Base-by-base conservation (phyloP, 2,329 filamentous ascomycete genomes). In the Aspergillus costaricaensis region DNA sequence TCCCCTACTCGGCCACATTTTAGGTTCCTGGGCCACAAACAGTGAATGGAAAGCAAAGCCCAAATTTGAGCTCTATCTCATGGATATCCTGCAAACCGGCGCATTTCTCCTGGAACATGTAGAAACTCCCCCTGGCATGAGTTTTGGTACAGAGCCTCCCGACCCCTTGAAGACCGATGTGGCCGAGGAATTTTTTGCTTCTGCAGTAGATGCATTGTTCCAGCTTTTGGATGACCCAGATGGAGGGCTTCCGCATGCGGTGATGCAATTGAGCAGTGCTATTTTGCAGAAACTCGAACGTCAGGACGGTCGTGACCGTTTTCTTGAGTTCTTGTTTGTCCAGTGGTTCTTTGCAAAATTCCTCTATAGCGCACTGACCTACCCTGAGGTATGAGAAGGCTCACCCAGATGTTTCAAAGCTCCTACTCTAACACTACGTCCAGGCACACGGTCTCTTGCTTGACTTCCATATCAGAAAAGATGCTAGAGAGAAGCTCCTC, bases 301-400 rank as follows among this genome's bases (percentile, higher is more conserved):
- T 65, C 83, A 83, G 65, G 88, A 89, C 66, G 86, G 86, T 65
- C 87, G 91, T 63, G 88, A 90, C 66, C 87, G 86, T 67, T 92
- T 92, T 41, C 87, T 92, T 63, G 88, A 88, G 67, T 96, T 93
- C 81, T 85, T 98, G 66, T 88, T 97, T 64, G 91, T 89, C 69
- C 90, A 93, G 72, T 99, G 94, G 88, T 88, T 97, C 63, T 96
- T 98, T 74, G 90, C 92, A 64, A 89, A 89, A 55, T 97, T 95
- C 76, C 81, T 98, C 38, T 84, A 91, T 50, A 89, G 91, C 68
- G 89, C 92, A 56, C 86, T 98, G 70, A 91, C 92, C 51, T 91
- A 95, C 70, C 95, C 95, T 10, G 95, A 99, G 83, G 92, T 87
- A 82, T 68, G 62, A 60, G 55, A 21, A 36, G 54, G 32, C 30